Base-by-base conservation (phyloP, 164 flowering plant species). In the Kingdonia uniflora region DNA sequence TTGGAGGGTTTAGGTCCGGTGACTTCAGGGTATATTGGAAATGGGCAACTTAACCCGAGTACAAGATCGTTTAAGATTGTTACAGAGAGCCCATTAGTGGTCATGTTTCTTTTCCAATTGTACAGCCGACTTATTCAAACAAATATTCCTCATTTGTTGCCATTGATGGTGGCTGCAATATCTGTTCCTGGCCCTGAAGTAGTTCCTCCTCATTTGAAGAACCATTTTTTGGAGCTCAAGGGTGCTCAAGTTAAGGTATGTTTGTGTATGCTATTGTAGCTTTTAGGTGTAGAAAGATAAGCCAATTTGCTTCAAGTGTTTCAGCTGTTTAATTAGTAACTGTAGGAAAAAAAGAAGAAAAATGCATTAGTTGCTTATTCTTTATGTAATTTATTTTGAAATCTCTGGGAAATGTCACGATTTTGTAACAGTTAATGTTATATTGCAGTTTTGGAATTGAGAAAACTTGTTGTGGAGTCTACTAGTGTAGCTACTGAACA, bases 241-340 rank as follows among this genome's bases (percentile, higher is more conserved):
- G 97, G 95, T 35, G 95, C 99, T 17, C 99, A 94, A 65, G 97
- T 89, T 57, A 94, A 94, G 97, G 99, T 88, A 49, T 19, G 55
- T 48, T 25, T 49, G 22, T 48, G 2, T 29, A 29, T 29, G 35
- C 4, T 29, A 3, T 29, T 29, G 35, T 4, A 29, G 35, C 4
- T 4, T 29, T 29, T n/a, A n/a, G n/a, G n/a, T n/a, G n/a, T n/a
- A n/a, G n/a, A n/a, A n/a, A n/a, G n/a, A n/a, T n/a, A n/a, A n/a
- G n/a, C n/a, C n/a, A n/a, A n/a, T n/a, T n/a, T n/a, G n/a, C n/a
- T n/a, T n/a, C n/a, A n/a, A n/a, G n/a, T n/a, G n/a, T n/a, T n/a
- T n/a, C n/a, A n/a, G n/a, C n/a, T n/a, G n/a, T n/a, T n/a, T n/a
- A n/a, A n/a, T n/a, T n/a, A n/a, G n/a, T n/a, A n/a, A n/a, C n/a